A percentile compares a stretch with the other conserved stretches of the same genome.
phyloP scores from a whole-genome alignment of 176 grass and related monocot species.

The Eragrostis curvula region DNA sequence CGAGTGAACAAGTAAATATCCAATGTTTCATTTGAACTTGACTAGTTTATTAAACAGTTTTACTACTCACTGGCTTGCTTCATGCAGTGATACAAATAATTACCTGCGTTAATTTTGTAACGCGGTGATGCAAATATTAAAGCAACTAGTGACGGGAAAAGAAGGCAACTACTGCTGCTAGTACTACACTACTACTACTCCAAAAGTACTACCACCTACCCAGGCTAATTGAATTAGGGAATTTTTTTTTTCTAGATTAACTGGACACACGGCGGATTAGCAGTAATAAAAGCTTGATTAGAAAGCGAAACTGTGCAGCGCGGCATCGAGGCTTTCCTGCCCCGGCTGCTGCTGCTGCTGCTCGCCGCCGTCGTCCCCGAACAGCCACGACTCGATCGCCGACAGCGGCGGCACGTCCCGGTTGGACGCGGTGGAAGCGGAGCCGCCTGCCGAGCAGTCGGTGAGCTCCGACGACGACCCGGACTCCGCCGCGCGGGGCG shows the following conservation, averaged over 20 bases:
- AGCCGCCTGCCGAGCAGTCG: slow-evolving; percentile 28
- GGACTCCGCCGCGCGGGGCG: slow-evolving; percentile 30
- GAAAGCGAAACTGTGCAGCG: slow-evolving; percentile 18
- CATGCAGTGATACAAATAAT: too few relatives aligned
- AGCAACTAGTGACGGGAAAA: too few relatives aligned
- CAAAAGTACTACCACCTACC: too few relatives aligned
- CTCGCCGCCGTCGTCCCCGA: slow-evolving; percentile 51
- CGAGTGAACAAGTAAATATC: too few relatives aligned
- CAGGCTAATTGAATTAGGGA: too few relatives aligned
- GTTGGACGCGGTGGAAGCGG: slow-evolving; percentile 20
- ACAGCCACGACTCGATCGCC: slow-evolving; percentile 73
- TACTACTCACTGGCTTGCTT: too few relatives aligned
- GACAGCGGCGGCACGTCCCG: slow-evolving; percentile 35
- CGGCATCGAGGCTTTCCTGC: slow-evolving; percentile 16
- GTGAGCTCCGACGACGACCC: slow-evolving; percentile 42
- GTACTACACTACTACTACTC: too few relatives aligned
- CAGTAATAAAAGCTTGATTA: background rate
- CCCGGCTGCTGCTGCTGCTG: slow-evolving; percentile 25
- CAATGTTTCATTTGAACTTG: too few relatives aligned
- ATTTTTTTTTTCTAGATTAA: background rate
- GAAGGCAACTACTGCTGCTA: too few relatives aligned
- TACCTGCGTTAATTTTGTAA: too few relatives aligned
- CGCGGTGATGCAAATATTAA: too few relatives aligned
- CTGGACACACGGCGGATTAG: background rate
- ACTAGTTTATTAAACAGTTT: too few relatives aligned